A percentile compares a stretch with the other conserved stretches of the same genome.
These are phyloP conservation scores for Paraglomus occultum DNA, from an alignment of 192 early-diverging fungal species.

Conservation along the genomic window DNA sequence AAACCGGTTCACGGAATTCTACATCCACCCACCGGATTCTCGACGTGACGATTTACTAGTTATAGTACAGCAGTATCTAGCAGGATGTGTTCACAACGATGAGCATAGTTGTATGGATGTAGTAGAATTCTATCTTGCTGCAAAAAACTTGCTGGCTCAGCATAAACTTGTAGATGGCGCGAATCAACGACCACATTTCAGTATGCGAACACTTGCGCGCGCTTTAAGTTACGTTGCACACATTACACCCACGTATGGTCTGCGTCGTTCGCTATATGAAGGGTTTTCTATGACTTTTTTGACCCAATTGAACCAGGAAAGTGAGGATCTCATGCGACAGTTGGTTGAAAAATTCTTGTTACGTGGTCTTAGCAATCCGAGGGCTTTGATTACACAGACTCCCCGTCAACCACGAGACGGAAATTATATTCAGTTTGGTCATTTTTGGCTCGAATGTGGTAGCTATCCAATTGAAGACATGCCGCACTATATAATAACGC, in stretches of 20 bases:
- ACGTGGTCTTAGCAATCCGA: constrained; percentile 53
- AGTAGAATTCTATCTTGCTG: constrained; percentile 77
- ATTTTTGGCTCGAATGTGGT: constrained; percentile 80
- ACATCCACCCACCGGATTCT: constrained; percentile 88
- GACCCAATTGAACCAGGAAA: constrained; percentile 78
- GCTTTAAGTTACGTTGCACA: constrained; percentile 78
- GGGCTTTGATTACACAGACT: constrained; percentile 56
- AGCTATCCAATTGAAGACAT: constrained; percentile 39
- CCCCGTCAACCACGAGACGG: constrained; percentile 48
- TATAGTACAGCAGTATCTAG: constrained; percentile 79
- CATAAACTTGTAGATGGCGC: constrained; percentile 89
- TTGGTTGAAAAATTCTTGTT: constrained; percentile 62
- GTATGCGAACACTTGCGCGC: constrained; percentile 88
- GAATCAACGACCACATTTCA: constrained; percentile 83
- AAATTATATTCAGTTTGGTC: constrained; percentile 70
- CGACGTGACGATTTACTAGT: constrained; percentile 74
- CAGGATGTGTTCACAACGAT: constrained; percentile 57
- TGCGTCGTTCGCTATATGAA: constrained; percentile 87
- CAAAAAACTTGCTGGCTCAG: constrained; percentile 65
- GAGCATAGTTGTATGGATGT: constrained; percentile 60
- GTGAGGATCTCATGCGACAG: constrained; percentile 51
- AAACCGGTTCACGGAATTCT: constrained; percentile 93
- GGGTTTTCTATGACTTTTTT: constrained; percentile 94
- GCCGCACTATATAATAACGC: constrained; percentile 79
- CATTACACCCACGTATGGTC: constrained; percentile 68